These are phyloP conservation scores for Stephanodiscus triporus DNA, from an alignment of 108 stramenopile species.

Conservation along the genomic window DNA sequence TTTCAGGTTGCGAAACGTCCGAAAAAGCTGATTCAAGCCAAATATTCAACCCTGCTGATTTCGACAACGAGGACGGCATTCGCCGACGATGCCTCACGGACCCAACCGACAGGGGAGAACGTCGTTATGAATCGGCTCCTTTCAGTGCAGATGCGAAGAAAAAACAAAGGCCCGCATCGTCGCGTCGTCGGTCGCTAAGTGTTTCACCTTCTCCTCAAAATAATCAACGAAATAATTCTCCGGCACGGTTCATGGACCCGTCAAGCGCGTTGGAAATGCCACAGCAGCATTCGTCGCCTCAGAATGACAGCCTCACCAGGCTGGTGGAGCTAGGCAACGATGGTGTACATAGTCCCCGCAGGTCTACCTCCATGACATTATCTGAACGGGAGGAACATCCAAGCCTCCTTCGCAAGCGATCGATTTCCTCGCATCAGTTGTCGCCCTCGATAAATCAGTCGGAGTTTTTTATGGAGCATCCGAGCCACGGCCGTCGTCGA, in stretches of 20 bases:
- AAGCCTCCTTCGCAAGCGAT: neutral
- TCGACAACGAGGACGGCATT: conserved; percentile 4
- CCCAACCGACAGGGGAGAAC: conserved; percentile 2
- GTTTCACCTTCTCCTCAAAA: neutral
- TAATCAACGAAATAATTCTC: neutral
- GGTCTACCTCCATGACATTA: conserved; percentile 3
- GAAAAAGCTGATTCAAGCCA: neutral
- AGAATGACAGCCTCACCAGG: too few species aligned
- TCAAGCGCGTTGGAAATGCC: neutral
- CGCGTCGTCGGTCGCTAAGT: too few species aligned
- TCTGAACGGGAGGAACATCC: neutral
- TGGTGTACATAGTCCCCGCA: neutral
- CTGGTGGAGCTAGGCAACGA: too few species aligned
- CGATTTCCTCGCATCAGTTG: neutral
- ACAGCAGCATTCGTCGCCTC: neutral
- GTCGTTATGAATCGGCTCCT: neutral
- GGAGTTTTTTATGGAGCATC: neutral
- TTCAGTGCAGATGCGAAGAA: neutral
- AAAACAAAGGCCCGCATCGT: neutral
- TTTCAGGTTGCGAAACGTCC: conserved; percentile 1
- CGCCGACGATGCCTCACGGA: conserved; percentile 43
- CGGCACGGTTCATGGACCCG: neutral
- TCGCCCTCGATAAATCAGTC: neutral
- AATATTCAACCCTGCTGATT: conserved; percentile 1
- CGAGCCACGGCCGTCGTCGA: neutral